Evolutionary conservation across 2,329 filamentous ascomycete species (phyloP), one percentile per base, ranked within the genome.

Genomic region (Fusarium mexicanum): DNA sequence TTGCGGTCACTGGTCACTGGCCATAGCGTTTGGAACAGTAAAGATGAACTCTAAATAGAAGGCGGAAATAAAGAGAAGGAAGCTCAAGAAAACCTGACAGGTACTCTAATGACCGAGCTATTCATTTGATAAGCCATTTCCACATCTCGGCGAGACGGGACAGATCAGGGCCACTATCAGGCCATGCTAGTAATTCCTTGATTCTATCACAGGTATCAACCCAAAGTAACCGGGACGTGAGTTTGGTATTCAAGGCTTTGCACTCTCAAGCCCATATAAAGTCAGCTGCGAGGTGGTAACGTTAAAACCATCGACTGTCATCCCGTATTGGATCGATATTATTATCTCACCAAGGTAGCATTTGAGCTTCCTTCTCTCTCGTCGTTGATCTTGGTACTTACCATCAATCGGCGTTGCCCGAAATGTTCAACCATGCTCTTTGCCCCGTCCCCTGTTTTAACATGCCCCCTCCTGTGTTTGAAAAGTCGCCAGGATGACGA

Each of bases 401-500:
- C 22, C 55, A 24, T 63, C 11, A 37, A 51, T 65, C 46, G 47
- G 53, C 33, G 26, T 66, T 54, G 18, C 26, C 47, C 53, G 29
- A 24, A 40, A 64, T 44, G n/a, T 16, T 47, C 33, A 20, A 20
- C 35, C 46, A 29, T 41, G 22, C 43, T 48, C 59, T 53, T 44
- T 63, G n/a, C 22, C 53, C 22, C 26, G 9, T 26, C 60, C 71
- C 71, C 59, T 74, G 64, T 57, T 58, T 51, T 38, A 61, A 26
- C 26, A 43, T 41, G 46, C 43, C 38, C 38, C 66, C 70, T 70
- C 51, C n/a, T 50, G 38, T 57, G 61, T 73, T 67, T 71, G 53
- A 72, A n/a, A 67, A 43, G 35, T 71, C 55, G 67, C 66, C 44
- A 50, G 66, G 60, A 48, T 64, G 61, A 47, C 48, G 44, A 67